phyloP scores from a whole-genome alignment of 2,329 filamentous ascomycete genomes.

The Botrytis porri region DNA sequence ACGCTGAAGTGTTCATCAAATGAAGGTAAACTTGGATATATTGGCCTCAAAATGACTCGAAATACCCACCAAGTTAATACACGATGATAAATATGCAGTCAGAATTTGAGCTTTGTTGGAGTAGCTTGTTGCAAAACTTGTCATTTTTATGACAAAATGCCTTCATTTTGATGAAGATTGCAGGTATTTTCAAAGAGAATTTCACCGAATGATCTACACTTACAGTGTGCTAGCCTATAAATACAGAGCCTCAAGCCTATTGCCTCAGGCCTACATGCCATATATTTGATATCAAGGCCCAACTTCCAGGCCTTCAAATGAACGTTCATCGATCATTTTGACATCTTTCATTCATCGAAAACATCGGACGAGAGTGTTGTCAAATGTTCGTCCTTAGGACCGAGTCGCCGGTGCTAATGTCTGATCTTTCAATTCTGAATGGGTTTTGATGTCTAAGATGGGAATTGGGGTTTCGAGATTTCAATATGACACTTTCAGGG shows the following conservation, averaged over 20 bases:
- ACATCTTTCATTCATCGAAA: neutral
- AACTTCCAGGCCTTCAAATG: neutral
- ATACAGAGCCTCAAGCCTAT: accelerated
- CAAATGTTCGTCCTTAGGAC: accelerated
- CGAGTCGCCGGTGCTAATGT: accelerated
- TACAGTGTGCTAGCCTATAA: neutral
- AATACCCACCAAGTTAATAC: neutral
- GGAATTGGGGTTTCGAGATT: accelerated
- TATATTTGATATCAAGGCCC: accelerated
- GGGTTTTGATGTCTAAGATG: accelerated
- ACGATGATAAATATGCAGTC: neutral
- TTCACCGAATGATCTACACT: neutral
- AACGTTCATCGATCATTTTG: neutral
- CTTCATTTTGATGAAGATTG: neutral
- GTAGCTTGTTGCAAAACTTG: neutral
- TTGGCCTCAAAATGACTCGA: accelerated
- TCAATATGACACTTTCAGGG: neutral
- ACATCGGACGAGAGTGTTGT: neutral
- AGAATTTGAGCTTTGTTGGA: no score
- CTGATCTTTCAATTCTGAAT: neutral
- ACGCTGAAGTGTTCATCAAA: neutral
- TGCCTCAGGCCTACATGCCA: accelerated
- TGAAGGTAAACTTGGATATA: neutral
- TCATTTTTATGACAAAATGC: neutral
- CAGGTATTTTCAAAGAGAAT: neutral